These are phyloP conservation scores for Skeletonema grethae DNA, from an alignment of 108 stramenopile genomes.

Conservation along the genomic window DNA sequence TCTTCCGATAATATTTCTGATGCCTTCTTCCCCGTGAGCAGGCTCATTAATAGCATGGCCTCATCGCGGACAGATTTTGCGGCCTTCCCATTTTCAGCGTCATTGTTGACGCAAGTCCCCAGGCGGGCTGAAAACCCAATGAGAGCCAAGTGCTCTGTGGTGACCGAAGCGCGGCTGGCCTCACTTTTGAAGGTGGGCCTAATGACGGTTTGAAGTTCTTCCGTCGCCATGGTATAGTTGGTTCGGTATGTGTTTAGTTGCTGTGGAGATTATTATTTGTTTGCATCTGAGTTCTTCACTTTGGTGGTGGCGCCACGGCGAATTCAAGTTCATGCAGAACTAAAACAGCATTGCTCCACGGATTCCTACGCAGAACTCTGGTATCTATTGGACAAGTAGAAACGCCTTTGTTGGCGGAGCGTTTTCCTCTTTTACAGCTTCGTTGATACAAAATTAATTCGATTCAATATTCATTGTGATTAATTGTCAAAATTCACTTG, in stretches of 20 bases:
- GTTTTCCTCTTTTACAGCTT: not conserved
- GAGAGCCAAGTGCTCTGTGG: conserved; percentile 64
- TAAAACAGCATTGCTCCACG: not conserved
- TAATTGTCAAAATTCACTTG: not conserved
- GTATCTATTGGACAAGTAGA: not conserved
- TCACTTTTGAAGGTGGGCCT: conserved; percentile 8
- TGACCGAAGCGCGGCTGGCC: conserved; percentile 19
- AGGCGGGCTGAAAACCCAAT: conserved; percentile 63
- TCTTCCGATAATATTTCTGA: conserved; percentile 43
- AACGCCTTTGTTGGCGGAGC: not conserved
- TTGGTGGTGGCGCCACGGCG: not conserved
- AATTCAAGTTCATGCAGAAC: not conserved
- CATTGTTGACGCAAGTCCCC: conserved; percentile 52
- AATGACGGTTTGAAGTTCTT: conserved; percentile 1
- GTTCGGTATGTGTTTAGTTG: too few relatives aligned
- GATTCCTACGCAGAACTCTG: not conserved
- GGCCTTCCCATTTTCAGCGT: conserved; percentile 49
- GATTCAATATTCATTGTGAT: too few relatives aligned
- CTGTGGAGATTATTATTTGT: too few relatives aligned
- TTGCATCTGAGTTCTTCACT: too few relatives aligned
- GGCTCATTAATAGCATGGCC: conserved; percentile 82
- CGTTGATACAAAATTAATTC: too few relatives aligned
- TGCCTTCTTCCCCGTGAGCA: conserved; percentile 54
- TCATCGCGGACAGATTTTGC: conserved; percentile 60
- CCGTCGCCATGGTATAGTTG: conserved; percentile 2